Percentiles rank a stretch among this genome's conserved stretches.
phyloP scores from a whole-genome alignment of 2,329 filamentous ascomycete genomes.

The Colletotrichum higginsianum region DNA sequence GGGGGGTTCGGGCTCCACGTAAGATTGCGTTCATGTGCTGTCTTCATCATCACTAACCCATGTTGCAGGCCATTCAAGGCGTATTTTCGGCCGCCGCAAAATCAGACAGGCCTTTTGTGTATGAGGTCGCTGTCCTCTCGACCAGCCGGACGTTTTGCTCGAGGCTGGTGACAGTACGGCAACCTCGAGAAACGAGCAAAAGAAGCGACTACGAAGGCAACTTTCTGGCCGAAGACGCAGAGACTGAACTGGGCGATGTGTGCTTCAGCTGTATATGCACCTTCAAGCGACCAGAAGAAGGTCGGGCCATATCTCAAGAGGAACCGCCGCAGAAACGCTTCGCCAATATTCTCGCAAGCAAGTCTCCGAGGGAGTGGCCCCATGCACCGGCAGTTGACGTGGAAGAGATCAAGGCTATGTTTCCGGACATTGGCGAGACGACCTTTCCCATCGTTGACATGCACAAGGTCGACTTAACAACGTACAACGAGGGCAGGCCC shows the following conservation, averaged over 20 bases:
- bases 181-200: slow-evolving; percentile 43
- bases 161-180: slow-evolving; percentile 61
- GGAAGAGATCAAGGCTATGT: slow-evolving; percentile 53
- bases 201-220: slow-evolving; percentile 19
- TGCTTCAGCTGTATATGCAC: slow-evolving; percentile 68
- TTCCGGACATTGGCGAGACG: slow-evolving; percentile 57
- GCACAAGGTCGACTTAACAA: slow-evolving; percentile 68
- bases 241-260: slow-evolving; percentile 56
- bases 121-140: slow-evolving; percentile 61
- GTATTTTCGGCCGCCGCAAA: slow-evolving; percentile 66
- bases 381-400: slow-evolving; percentile 63
- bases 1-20: slow-evolving; percentile 56
- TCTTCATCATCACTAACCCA: slow-evolving; percentile 7
- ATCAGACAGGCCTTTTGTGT: slow-evolving; percentile 67
- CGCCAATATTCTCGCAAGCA: slow-evolving; percentile 55
- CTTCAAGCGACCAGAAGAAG: slow-evolving; percentile 61
- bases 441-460: slow-evolving; percentile 67
- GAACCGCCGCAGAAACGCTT: slow-evolving; percentile 60
- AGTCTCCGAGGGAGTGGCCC: slow-evolving; percentile 59
- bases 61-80: slow-evolving; percentile 66
- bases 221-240: slow-evolving; percentile 52
- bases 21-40: slow-evolving; percentile 41
- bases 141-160: slow-evolving; percentile 65
- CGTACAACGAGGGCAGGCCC: slow-evolving; percentile 59
- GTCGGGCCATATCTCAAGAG: slow-evolving; percentile 57